phyloP scores from a whole-genome alignment of 192 early-diverging fungal genomes.

The Backusella sp. region DNA sequence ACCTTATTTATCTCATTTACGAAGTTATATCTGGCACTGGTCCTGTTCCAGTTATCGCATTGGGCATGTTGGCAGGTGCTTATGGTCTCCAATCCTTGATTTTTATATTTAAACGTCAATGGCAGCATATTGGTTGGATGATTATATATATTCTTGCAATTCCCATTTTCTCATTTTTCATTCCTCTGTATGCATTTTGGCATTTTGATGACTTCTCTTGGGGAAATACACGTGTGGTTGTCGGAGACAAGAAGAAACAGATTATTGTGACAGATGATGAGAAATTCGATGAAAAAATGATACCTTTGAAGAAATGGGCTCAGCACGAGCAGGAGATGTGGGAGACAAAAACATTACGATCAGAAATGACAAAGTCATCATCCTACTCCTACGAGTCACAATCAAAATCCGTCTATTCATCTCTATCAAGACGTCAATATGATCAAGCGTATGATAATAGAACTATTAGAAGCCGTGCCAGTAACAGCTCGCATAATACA shows the following conservation, averaged over 20 bases:
- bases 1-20: constrained; percentile 84
- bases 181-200: constrained; percentile 87
- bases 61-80: constrained; percentile 81
- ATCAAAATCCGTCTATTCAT: neutral
- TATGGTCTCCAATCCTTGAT: constrained; percentile 91
- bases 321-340: constrained; percentile 62
- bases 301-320: constrained; percentile 71
- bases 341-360: constrained; percentile 34
- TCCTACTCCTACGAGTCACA: constrained; percentile 26
- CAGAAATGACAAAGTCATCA: constrained; percentile 31
- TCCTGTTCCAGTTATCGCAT: constrained; percentile 74
- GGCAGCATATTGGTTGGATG: constrained; percentile 88
- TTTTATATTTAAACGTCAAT: constrained; percentile 74
- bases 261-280: constrained; percentile 59
- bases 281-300: constrained; percentile 70
- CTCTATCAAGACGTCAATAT: neutral
- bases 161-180: constrained; percentile 68
- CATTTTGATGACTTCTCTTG: constrained; percentile 99
- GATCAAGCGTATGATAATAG: neutral
- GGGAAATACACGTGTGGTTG: constrained; percentile 68
- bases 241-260: constrained; percentile 57
- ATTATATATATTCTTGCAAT: constrained; percentile 78
- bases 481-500: neutral
- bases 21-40: constrained; percentile 49
- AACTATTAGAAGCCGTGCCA: constrained; percentile 5